phyloP scores from a whole-genome alignment of 176 grass and related monocot genomes.

The Panicum miliaceum region DNA sequence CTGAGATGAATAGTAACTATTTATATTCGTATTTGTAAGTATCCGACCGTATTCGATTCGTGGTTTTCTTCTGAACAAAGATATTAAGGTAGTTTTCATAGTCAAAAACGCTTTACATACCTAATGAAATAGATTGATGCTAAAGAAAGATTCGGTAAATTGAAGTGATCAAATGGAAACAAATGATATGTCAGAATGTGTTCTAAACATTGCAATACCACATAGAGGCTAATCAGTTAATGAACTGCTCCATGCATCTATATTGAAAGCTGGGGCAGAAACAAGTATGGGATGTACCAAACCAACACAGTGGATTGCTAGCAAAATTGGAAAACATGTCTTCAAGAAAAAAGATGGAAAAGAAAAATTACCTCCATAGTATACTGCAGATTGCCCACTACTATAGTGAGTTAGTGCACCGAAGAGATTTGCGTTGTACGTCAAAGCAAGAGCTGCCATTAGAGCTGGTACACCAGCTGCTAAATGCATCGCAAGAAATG shows the following conservation, averaged over 20 bases:
- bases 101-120: neutral
- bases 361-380: conserved; percentile 82
- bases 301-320: neutral
- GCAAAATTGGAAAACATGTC: conserved; percentile 21
- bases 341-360: neutral
- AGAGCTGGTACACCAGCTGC: conserved; percentile 89
- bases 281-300: neutral
- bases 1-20: no score
- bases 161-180: neutral
- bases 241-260: neutral
- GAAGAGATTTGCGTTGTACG: conserved; percentile 96
- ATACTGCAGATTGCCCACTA: conserved; percentile 90
- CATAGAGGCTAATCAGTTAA: neutral
- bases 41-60: no score
- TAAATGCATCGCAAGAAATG: conserved; percentile 97
- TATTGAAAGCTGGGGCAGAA: neutral
- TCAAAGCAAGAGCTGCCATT: conserved; percentile 76
- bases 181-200: neutral
- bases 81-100: conserved; percentile 9
- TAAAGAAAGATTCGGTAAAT: neutral
- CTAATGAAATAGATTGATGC: neutral
- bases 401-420: conserved; percentile 96
- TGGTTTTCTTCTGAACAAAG: neutral
- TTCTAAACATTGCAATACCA: conserved; percentile 13
- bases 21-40: no score